Percentiles rank a stretch among this genome's conserved stretches.
Conservation (phyloP, 345 rosid species). For the Citrus unshiu region DNA sequence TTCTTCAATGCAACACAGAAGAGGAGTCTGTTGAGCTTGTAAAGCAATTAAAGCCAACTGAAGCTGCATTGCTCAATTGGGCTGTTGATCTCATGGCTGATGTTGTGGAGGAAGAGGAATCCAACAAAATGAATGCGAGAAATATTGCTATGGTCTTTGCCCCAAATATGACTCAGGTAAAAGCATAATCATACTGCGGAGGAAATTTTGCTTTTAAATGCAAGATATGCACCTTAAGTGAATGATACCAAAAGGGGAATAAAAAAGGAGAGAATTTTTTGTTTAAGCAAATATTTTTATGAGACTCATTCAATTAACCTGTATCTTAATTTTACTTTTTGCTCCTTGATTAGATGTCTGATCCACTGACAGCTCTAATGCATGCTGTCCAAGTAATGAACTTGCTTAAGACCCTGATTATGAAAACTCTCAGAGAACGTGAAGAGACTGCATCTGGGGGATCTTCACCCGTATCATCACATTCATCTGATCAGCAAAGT, state of each 20-base stretch:
- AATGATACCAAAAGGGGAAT: neutral
- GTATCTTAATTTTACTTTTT: neutral
- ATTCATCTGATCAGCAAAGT: conserved; percentile 48
- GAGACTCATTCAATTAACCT: neutral
- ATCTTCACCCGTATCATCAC: conserved; percentile 65
- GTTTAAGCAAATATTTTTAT: neutral
- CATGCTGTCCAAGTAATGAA: conserved; percentile 99
- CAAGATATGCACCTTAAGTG: neutral
- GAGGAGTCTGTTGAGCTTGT: conserved; percentile 71
- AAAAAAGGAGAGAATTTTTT: neutral
- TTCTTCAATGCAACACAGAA: conserved; percentile 78
- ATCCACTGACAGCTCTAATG: conserved; percentile 93
- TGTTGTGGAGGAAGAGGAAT: conserved; percentile 88
- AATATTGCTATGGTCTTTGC: conserved; percentile 96
- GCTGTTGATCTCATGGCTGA: conserved; percentile 94
- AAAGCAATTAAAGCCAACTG: conserved; percentile 82
- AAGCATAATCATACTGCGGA: neutral
- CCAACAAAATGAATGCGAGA: conserved; percentile 91
- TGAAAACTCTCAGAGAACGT: conserved; percentile 55
- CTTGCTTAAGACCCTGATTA: conserved; percentile 82
- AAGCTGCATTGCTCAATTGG: conserved; percentile 84
- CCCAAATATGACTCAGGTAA: conserved; percentile 95
- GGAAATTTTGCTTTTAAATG: neutral
- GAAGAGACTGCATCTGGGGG: conserved; percentile 62
- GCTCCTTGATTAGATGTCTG: conserved; percentile 60